Evolutionary conservation across 129 eudicot genomes (phyloP).

Genomic region (Heracleum sosnowskyi): DNA sequence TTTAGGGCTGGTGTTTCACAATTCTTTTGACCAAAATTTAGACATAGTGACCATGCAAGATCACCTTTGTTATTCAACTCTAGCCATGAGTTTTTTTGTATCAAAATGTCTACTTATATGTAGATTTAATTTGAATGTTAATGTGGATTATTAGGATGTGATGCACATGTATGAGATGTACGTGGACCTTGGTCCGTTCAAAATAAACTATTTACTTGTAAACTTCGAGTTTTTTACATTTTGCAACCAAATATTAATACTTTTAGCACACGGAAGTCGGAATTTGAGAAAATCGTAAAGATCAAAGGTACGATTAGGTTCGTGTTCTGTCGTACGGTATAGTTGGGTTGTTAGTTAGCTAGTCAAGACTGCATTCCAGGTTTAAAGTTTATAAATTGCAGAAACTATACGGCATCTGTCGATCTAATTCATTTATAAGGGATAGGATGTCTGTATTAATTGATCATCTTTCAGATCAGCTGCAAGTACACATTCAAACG

Average conservation of each 20-base stretch:
- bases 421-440: background rate
- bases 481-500: background rate
- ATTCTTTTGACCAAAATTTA: background rate
- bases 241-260: too few species aligned
- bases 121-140: background rate
- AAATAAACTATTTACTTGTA: too few species aligned
- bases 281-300: background rate
- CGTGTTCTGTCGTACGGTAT: background rate
- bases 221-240: too few species aligned
- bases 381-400: background rate
- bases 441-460: background rate
- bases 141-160: conserved; percentile 4
- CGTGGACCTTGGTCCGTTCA: too few species aligned
- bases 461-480: background rate
- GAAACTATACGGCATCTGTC: background rate
- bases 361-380: background rate
- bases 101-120: too few species aligned
- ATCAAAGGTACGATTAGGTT: background rate
- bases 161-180: too few species aligned
- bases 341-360: background rate
- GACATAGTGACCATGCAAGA: background rate
- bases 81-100: background rate
- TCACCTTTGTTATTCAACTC: background rate
- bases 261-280: background rate
- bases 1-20: background rate